A percentile compares a stretch with the other conserved stretches of the same genome.
phyloP scores from a whole-genome alignment of 257 asterid genomes.

The Paulownia fortunei region DNA sequence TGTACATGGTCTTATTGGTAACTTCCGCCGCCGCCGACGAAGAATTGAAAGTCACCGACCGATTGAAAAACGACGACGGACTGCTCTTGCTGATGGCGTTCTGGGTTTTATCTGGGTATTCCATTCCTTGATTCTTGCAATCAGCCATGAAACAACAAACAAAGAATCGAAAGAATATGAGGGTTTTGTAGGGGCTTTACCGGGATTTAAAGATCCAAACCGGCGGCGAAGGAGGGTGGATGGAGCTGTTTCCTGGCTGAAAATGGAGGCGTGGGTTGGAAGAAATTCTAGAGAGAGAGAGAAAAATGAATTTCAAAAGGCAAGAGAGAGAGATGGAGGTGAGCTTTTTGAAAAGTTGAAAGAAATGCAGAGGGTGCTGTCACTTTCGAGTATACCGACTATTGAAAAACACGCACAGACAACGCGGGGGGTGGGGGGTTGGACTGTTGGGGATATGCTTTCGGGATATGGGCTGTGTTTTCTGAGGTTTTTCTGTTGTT shows the following conservation, averaged over 20 bases:
- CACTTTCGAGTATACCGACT: constrained; percentile 34
- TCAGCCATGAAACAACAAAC: constrained; percentile 41
- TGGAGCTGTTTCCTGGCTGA: neutral
- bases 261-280: constrained; percentile 42
- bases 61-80: constrained; percentile 49
- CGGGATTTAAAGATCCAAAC: neutral
- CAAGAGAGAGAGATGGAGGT: neutral
- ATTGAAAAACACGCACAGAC: constrained; percentile 31
- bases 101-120: constrained; percentile 20
- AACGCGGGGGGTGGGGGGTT: constrained; percentile 2
- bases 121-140: constrained; percentile 39
- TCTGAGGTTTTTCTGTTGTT: neutral
- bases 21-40: constrained; percentile 39
- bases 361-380: constrained; percentile 26
- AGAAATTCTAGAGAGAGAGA: constrained; percentile 43
- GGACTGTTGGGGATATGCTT: neutral
- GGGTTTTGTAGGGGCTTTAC: neutral
- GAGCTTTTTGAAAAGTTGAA: constrained; percentile 32
- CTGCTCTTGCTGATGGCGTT: constrained; percentile 26
- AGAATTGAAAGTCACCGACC: constrained; percentile 60
- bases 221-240: constrained; percentile 6
- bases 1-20: constrained; percentile 49
- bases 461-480: neutral
- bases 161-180: neutral
- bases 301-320: constrained; percentile 10